These are phyloP conservation scores for Lentinula novae-zelandiae DNA, from an alignment of 1,284 basidiomycete species.

Conservation along the genomic window DNA sequence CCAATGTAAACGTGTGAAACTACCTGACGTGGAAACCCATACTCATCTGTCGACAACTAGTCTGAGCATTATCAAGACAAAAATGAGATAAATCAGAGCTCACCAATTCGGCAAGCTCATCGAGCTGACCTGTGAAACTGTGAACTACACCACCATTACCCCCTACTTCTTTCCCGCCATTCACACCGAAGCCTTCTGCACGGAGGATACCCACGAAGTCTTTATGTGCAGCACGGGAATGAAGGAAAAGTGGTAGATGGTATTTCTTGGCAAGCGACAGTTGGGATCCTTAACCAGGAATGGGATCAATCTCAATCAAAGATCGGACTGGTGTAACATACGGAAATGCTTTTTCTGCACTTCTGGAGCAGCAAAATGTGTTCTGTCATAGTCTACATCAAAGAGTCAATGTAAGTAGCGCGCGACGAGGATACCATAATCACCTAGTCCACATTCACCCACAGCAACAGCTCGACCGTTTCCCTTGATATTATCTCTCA, in stretches of 20 bases:
- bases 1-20: background rate
- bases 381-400: conserved; percentile 76
- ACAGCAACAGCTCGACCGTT: conserved; percentile 68
- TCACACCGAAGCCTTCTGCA: conserved; percentile 60
- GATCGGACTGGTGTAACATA: conserved; percentile 19
- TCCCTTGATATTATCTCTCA: conserved; percentile 51
- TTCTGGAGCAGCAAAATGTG: conserved; percentile 64
- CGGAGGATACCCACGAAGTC: conserved; percentile 71
- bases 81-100: conserved; percentile 21
- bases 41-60: conserved; percentile 38
- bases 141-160: conserved; percentile 79
- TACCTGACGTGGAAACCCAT: conserved; percentile 73
- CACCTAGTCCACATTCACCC: conserved; percentile 86
- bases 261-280: conserved; percentile 69
- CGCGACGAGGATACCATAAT: conserved; percentile 12
- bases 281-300: conserved; percentile 43
- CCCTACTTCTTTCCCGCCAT: conserved; percentile 52
- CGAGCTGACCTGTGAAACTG: conserved; percentile 75
- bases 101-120: conserved; percentile 72
- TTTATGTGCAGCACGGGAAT: conserved; percentile 73
- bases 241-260: conserved; percentile 80
- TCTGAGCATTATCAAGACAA: background rate
- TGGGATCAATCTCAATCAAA: background rate
- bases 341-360: conserved; percentile 73
- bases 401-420: background rate